Conservation (phyloP, 1,284 basidiomycete species). For the Ceratobasidium sp. region DNA sequence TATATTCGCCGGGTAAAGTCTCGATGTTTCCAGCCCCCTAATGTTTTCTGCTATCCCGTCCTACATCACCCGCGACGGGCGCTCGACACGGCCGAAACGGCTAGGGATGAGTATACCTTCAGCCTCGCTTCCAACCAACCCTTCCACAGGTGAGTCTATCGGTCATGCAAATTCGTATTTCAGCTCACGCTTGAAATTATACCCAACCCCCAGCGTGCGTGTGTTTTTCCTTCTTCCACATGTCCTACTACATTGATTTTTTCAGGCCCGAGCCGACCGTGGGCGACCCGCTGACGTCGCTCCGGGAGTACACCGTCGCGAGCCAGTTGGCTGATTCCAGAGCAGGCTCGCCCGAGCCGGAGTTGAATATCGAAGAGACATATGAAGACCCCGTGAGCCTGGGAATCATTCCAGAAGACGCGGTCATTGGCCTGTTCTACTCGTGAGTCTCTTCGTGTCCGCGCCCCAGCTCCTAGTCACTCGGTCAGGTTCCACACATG, state of each 20-base stretch:
- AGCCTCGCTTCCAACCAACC: not conserved
- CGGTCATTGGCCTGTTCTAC: constrained; percentile 53
- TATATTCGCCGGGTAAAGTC: not conserved
- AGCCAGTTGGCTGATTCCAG: constrained; percentile 32
- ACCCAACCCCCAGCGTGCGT: not conserved
- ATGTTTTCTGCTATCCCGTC: constrained; percentile 25
- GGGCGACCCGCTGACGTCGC: not conserved
- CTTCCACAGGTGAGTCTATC: not conserved
- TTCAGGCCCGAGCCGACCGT: constrained; percentile 6
- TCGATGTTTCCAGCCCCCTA: not conserved
- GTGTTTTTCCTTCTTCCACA: not conserved
- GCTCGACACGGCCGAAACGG: not conserved
- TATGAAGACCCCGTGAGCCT: constrained; percentile 52
- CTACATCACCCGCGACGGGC: constrained; percentile 1
- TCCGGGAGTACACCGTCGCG: constrained; percentile 22
- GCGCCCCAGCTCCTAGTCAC: too few relatives aligned
- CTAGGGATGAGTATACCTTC: not conserved
- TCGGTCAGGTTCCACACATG: constrained; percentile 32
- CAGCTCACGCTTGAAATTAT: constrained; percentile 8
- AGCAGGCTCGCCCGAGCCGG: constrained; percentile 13
- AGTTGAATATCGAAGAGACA: constrained; percentile 9
- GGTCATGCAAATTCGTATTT: not conserved
- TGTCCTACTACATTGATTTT: constrained; percentile 21
- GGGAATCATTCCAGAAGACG: constrained; percentile 51
- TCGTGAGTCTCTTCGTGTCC: constrained; percentile 49